Conservation (phyloP, 257 asterid genomes). For the Marsdenia floribunda region DNA sequence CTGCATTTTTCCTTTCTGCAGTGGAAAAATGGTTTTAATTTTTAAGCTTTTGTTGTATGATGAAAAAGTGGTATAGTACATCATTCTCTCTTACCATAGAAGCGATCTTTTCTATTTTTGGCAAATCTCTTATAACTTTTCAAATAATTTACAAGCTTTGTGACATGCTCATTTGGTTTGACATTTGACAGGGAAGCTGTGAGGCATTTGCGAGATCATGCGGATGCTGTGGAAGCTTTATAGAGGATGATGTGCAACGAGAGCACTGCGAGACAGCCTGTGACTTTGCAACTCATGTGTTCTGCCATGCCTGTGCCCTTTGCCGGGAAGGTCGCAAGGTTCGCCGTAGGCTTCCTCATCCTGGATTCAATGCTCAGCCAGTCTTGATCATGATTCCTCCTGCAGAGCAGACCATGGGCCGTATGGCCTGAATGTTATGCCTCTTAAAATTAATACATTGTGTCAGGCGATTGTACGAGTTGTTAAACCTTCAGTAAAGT, state of each 20-base stretch:
- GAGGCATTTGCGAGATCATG: slow-evolving; percentile 63
- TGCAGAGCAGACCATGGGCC: slow-evolving; percentile 74
- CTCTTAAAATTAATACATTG: not conserved
- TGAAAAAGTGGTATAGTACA: not conserved
- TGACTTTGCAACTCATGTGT: slow-evolving; percentile 73
- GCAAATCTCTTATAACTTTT: not conserved
- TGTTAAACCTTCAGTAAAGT: not conserved
- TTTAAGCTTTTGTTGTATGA: not conserved
- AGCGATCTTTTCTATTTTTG: not conserved
- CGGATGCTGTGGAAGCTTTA: slow-evolving; percentile 55
- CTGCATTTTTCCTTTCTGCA: not conserved
- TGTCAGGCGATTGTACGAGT: not conserved
- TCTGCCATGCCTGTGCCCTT: slow-evolving; percentile 87
- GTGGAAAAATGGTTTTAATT: not conserved
- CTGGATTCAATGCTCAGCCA: slow-evolving; percentile 62
- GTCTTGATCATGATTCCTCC: slow-evolving; percentile 76
- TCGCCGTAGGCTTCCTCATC: slow-evolving; percentile 93
- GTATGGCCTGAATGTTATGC: slow-evolving; percentile 21
- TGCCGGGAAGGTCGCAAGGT: slow-evolving; percentile 97
- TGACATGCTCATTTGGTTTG: not conserved
- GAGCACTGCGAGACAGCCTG: slow-evolving; percentile 83
- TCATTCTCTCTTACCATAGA: not conserved
- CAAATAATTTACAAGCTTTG: not conserved
- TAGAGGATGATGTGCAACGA: slow-evolving; percentile 66
- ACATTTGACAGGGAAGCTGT: slow-evolving; percentile 66